These are phyloP conservation scores for Bidens hawaiensis DNA, from an alignment of 140 eudicot genomes.

Conservation along the genomic window DNA sequence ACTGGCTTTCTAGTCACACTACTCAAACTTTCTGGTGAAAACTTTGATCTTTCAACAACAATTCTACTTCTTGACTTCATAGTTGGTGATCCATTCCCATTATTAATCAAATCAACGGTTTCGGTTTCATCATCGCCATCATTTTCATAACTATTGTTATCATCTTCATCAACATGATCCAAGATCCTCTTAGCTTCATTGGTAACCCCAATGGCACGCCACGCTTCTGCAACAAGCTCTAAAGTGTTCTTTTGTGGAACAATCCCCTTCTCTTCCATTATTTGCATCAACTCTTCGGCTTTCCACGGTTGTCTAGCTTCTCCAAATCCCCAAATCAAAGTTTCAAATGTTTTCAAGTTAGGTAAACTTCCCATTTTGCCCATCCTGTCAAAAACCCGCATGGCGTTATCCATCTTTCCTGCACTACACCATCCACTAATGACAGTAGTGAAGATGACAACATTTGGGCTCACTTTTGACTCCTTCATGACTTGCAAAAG, in stretches of 20 bases:
- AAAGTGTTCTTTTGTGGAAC: constrained; percentile 50
- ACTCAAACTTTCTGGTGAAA: constrained; percentile 25
- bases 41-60: constrained; percentile 31
- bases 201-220: constrained; percentile 72
- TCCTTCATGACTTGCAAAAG: constrained; percentile 49
- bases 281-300: constrained; percentile 61
- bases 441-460: constrained; percentile 80
- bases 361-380: constrained; percentile 62
- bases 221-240: constrained; percentile 79
- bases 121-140: neutral
- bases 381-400: constrained; percentile 57
- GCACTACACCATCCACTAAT: constrained; percentile 97
- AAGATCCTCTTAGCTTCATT: constrained; percentile 53
- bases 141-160: neutral
- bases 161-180: constrained; percentile 23
- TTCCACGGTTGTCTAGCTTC: constrained; percentile 98
- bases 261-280: constrained; percentile 57
- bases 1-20: constrained; percentile 26
- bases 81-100: constrained; percentile 33
- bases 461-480: constrained; percentile 67
- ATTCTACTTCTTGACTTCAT: constrained; percentile 33
- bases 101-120: neutral
- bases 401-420: constrained; percentile 72
- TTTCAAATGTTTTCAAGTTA: constrained; percentile 72
- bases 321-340: constrained; percentile 90